Evolutionary conservation across 2,329 filamentous ascomycete genomes (phyloP), one percentile per base, ranked within the genome.

Genomic region (Colletotrichum limetticola): DNA sequence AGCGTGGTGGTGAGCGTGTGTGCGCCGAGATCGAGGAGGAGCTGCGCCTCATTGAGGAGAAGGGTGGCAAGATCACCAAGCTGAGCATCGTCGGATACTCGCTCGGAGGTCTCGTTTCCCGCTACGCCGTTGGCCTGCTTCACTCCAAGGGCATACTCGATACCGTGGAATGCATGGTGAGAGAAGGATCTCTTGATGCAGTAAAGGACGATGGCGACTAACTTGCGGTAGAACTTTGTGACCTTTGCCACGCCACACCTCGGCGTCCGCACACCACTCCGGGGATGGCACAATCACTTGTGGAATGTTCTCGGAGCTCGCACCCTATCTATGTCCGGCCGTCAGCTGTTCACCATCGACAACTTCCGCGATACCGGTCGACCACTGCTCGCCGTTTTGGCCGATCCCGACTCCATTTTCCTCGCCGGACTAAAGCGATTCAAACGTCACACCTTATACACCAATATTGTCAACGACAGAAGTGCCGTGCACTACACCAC

Each of bases 11-110:
- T 77, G 91, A 93, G 83, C 88, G 91, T 58, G 88, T 93, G 8
- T 92, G 90, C 76, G 83, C 87, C 74, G 91, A 93, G 83, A 92
- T 93, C 71, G 90, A 93, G 78, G 87, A 92, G 76, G 87, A 91
- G 77, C 80, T 93, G 68, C 86, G 87, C 68, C 80, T 82, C 57
- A 87, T 91, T 64, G 87, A 89, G 61, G 84, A 84, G 55, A 85
- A 87, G 32, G 95, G 95, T 26, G 90, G 92, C 76, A 88, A 90
- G 55, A 93, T 98, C 78, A 92, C 85, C 60, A 97, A 95, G 83
- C 86, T 98, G 75, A 98, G 95, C 80, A 86, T 98, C 53, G 89
- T 96, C 56, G 96, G 96, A 52, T 98, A 98, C 82, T 97, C 95
- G 0, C 87, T 98, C 1, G 96, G 96, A 58, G 96, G 96, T 0